Base-by-base conservation (phyloP, 164 flowering plant species). In the Malania oleifera region DNA sequence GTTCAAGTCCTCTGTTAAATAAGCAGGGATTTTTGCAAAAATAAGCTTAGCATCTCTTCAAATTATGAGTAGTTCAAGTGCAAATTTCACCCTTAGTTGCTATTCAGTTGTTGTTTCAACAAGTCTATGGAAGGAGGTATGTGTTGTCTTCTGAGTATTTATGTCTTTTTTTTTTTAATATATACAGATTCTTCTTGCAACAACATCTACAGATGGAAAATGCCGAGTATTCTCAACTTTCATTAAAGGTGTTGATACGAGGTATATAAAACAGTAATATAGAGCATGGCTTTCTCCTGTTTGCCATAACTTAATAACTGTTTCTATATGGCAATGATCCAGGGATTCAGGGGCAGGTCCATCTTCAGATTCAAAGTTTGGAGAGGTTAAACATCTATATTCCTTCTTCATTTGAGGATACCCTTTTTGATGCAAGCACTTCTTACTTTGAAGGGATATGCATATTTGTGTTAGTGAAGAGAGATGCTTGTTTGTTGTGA, bases 141-240 rank as follows among this genome's bases (percentile, higher is more conserved):
- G 57, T 52, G 22, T 56, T 25, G 15, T 25, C 6, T 49, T 57
- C 48, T 52, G 17, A 46, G 8, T 52, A 22, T 57, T 59, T 7
- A 46, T 52, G 55, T 1, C 62, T 17, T 56, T 17, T 65, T 37
- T 26, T 66, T 61, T 47, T 8, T 50, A 7, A 14, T 35, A 39
- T 46, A 8, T 59, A 46, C 74, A 93, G 99, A 79, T 85, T 68
- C 75, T 93, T 64, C 89, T 93, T 62, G 99, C 99, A 70, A 88
- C 99, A 23, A 81, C 99, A 58, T 88, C 99, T 14, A 88, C 99
- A 22, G 99, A 93, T 81, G 99, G 97, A 66, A 93, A 93, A 73
- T 93, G 99, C 63, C 72, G 99, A 58, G 78, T 93, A 35, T 93
- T 93, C 71, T 84, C 96, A 34, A 90, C 99, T 56, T 90, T 88